Percentiles rank a stretch among this genome's conserved stretches.
Conservation (phyloP, 192 early-diverging fungal genomes). For the Piromyces sp. region DNA sequence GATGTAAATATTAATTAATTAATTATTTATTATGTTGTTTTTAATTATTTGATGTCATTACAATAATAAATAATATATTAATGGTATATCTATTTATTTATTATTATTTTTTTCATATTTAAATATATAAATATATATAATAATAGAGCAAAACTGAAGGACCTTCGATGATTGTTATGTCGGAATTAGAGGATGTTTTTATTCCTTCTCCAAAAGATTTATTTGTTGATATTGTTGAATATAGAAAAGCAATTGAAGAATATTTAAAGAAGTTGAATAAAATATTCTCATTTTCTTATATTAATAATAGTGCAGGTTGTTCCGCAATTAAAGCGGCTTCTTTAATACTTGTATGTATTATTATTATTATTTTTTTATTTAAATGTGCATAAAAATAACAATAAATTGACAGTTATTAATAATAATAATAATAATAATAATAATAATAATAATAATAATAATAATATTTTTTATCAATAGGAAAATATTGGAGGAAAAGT, state of each 20-base stretch:
- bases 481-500: not conserved
- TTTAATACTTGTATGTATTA: not conserved
- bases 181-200: not conserved
- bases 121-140: no score
- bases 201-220: not conserved
- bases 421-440: no score
- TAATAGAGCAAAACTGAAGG: not conserved
- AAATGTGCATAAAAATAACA: no score
- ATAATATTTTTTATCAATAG: not conserved
- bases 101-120: no score
- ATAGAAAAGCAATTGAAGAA: not conserved
- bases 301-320: not conserved
- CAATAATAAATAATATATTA: no score
- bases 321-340: not conserved
- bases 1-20: not conserved
- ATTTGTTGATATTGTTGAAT: not conserved
- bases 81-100: no score
- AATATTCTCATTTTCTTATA: not conserved
- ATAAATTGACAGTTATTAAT: no score
- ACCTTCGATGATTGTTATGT: not conserved
- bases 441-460: no score
- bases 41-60: no score
- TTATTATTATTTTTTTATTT: no score
- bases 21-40: no score
- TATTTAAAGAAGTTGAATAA: not conserved